Base-by-base conservation (phyloP, 2,329 filamentous ascomycete genomes). In the Colletotrichum viniferum region DNA sequence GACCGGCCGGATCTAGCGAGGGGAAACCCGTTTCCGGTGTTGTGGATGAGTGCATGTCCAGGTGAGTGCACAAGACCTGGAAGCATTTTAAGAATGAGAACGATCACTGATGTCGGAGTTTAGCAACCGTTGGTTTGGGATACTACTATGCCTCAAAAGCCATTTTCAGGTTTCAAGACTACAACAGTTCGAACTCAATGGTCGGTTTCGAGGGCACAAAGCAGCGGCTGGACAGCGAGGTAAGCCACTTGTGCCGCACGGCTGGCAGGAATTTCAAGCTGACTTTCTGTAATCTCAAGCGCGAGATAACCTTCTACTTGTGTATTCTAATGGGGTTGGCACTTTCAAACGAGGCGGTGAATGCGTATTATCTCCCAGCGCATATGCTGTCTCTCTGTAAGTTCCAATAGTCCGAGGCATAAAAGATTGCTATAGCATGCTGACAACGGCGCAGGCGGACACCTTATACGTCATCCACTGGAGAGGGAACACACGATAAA, bases 21-120 rank as follows among this genome's bases (percentile, higher is more conserved):
- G 1, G 77, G 78, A 24, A 79, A 77, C 7, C 82, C 83, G 0
- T 84, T 84, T 58, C 83, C 83, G 16, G 80, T 81, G 52, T 69
- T 84, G 30, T 84, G 83, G 83, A 84, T 84, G 76, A 80, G 83
- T 69, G 81, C 82, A 28, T 79, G 81, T 3, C 79, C 82, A 55
- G 82, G 83, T 84, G 74, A 43, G 80, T 62, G 13, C 24, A 1
- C 52, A 5, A 18, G 12, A 28, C 8, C 52, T 56, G 16, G 16
- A 16, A 28, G 6, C 10, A 21, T 4, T 32, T 38, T 0, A 12
- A 0, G 0, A 3, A 3, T 28, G 12, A 56, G 21, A 26, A 58
- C 26, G 16, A 3, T 48, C 4, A 7, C 26, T 43, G 18, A 52
- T 18, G 30, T 69, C 10, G 10, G n/a, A 18, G 4, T 18, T 16